phyloP scores from a whole-genome alignment of 352 stramenopile species.

The Phytophthora colocasiae region DNA sequence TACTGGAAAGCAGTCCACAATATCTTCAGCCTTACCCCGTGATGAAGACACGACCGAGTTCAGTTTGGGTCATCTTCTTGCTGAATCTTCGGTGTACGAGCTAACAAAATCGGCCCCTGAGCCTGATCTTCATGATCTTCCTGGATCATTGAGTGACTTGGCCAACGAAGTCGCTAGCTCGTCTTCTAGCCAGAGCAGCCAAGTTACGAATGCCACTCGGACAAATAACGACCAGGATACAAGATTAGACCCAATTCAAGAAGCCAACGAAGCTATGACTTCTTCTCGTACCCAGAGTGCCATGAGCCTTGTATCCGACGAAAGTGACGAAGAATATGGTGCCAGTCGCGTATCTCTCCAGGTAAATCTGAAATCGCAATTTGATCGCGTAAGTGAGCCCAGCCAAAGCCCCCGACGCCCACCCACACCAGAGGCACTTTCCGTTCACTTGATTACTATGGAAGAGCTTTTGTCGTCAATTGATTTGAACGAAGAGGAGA shows the following conservation, averaged over 20 bases:
- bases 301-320: slow-evolving; percentile 78
- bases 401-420: slow-evolving; percentile 17
- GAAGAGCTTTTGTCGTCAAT: slow-evolving; percentile 47
- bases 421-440: slow-evolving; percentile 13
- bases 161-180: slow-evolving; percentile 36
- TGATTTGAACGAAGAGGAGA: slow-evolving; percentile 32
- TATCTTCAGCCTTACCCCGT: slow-evolving; percentile 10
- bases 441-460: slow-evolving; percentile 48
- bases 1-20: slow-evolving; percentile 9
- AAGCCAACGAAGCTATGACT: slow-evolving; percentile 65
- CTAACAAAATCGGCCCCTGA: slow-evolving; percentile 34
- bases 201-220: slow-evolving; percentile 9
- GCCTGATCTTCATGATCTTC: slow-evolving; percentile 31
- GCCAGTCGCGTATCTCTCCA: slow-evolving; percentile 61
- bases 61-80: slow-evolving; percentile 65
- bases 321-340: slow-evolving; percentile 67
- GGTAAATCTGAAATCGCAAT: slow-evolving; percentile 78
- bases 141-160: slow-evolving; percentile 31
- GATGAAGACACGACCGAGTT: slow-evolving; percentile 73
- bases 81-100: slow-evolving; percentile 60
- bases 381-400: slow-evolving; percentile 65
- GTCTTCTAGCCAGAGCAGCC: slow-evolving; percentile 21
- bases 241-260: slow-evolving; percentile 67
- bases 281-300: slow-evolving; percentile 64
- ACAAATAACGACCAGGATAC: slow-evolving; percentile 41